Evolutionary conservation across 768 basidiomycete species (phyloP), one percentile per base, ranked within the genome.

Genomic region (Lentinus brumalis): DNA sequence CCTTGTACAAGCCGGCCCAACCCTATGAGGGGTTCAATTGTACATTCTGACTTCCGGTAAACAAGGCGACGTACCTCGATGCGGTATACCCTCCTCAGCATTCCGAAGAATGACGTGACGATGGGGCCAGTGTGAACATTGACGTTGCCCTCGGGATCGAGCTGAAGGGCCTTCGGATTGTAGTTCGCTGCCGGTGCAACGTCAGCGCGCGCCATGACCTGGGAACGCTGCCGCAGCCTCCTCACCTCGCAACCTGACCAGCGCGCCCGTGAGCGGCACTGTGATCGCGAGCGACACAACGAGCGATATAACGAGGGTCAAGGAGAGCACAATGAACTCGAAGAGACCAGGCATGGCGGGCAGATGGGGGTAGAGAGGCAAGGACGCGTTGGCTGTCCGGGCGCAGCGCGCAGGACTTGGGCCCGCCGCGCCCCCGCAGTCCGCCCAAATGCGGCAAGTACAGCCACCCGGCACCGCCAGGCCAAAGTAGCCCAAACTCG

Each of bases 91-190:
- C 92, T 81, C 50, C 62, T 67, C 63, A 91, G 71, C 91, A 94
- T 94, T 16, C 79, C 84, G 65, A 91, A 83, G 75, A 87, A 92
- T 4, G 87, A 85, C 15, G 82, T 83, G 57, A 94, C 81, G n/a
- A 91, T 81, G 59, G 92, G 92, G 5, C 78, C 77, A 5, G 89
- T 87, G 67, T 91, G 85, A 0, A 90, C 84, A 71, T 86, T 81
- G n/a, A 84, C 87, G 50, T 81, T 86, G 35, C 88, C 91, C 69
- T 92, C 91, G 32, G 81, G 76, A 72, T 93, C 92, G 42, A 94
- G 80, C 54, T 88, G 89, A 42, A 94, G 84, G 39, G 88, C 90
- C 72, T 89, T 90, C 2, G 92, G 92, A 69, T 90, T 91, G 77
- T 90, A 94, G 70, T 94, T 92, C 39, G 69, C 62, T 63, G 26